Conservation (phyloP, 805 yeast genomes). For the Lachancea sp. region DNA sequence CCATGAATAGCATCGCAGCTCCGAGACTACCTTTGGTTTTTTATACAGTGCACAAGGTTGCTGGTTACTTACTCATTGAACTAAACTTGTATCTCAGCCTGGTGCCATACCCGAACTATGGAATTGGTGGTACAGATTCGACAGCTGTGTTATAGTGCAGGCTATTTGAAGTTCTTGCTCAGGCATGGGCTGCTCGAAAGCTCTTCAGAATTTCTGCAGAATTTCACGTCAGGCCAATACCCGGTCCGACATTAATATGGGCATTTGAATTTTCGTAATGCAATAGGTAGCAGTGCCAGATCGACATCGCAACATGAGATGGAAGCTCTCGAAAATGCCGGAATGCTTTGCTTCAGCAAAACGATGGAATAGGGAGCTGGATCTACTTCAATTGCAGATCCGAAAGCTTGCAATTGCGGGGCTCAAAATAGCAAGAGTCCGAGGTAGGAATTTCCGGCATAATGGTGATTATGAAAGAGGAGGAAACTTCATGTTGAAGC, state of each 20-base stretch:
- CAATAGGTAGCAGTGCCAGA: neutral
- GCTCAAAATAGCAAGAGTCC: neutral
- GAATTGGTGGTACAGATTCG: neutral
- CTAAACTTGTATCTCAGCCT: neutral
- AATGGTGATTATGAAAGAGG: conserved; percentile 1
- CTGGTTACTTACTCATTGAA: neutral
- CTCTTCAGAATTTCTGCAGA: neutral
- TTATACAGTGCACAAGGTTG: neutral
- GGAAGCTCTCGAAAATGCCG: neutral
- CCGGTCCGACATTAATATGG: neutral
- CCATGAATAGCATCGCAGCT: neutral
- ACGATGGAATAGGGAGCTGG: neutral
- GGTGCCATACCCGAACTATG: neutral
- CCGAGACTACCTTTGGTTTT: neutral
- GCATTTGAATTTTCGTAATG: neutral
- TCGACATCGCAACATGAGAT: neutral
- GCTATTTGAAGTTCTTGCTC: neutral
- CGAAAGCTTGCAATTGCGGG: no score
- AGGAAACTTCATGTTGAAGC: neutral
- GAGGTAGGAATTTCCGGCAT: neutral
- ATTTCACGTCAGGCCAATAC: neutral
- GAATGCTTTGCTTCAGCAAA: neutral
- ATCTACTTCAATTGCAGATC: neutral
- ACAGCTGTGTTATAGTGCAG: neutral
- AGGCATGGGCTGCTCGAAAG: neutral